Evolutionary conservation across 2,329 filamentous ascomycete species (phyloP).

Genomic region (Ophiosphaerella korrae): DNA sequence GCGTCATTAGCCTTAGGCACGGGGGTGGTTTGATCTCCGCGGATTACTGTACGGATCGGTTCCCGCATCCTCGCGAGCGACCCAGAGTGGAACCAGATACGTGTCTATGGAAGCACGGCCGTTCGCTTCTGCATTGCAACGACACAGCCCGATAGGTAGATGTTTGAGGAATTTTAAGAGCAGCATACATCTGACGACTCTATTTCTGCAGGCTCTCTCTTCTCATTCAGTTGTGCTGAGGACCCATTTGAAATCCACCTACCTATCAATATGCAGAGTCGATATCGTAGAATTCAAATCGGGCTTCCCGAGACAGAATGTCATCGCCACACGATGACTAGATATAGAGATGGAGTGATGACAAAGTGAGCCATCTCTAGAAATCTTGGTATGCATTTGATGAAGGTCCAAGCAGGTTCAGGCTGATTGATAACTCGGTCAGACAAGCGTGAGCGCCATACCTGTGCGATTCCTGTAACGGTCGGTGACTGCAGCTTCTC

Average conservation of each 20-base stretch:
- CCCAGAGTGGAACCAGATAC: slow-evolving; percentile 21
- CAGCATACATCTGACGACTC: slow-evolving; percentile 6
- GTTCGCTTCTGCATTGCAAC: slow-evolving; percentile 22
- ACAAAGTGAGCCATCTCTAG: too few species aligned
- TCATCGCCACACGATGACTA: too few species aligned
- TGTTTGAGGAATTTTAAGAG: slow-evolving; percentile 14
- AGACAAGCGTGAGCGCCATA: too few species aligned
- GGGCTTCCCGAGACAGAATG: too few species aligned
- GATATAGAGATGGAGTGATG: too few species aligned
- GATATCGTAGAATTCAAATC: background rate
- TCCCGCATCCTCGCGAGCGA: slow-evolving; percentile 41
- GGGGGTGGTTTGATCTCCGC: slow-evolving; percentile 29
- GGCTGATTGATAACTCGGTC: too few species aligned
- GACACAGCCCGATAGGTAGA: slow-evolving; percentile 19
- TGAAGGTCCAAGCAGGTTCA: too few species aligned
- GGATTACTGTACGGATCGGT: slow-evolving; percentile 38
- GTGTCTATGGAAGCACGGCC: slow-evolving; percentile 22
- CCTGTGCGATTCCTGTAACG: background rate
- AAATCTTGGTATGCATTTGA: too few species aligned
- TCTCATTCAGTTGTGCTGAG: background rate
- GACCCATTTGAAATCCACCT: background rate
- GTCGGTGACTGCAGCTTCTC: background rate
- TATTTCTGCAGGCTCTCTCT: slow-evolving; percentile 1
- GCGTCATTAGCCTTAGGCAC: slow-evolving; percentile 34
- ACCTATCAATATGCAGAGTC: background rate